Base-by-base conservation (phyloP, 352 stramenopile genomes). In the Thalassiosira exigua region DNA sequence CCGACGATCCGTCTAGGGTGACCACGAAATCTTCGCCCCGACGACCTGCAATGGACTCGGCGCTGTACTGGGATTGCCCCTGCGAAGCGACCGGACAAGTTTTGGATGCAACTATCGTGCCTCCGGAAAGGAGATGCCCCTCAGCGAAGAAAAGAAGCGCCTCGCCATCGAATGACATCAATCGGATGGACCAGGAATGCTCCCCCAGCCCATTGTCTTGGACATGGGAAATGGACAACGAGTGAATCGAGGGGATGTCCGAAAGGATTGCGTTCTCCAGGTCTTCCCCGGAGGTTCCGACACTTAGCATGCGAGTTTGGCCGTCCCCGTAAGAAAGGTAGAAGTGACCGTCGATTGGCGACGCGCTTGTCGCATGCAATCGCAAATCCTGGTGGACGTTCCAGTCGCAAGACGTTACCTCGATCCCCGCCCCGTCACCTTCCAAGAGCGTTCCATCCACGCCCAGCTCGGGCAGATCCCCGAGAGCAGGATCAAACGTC, bases 401-500 rank as follows among this genome's bases (percentile, higher is more conserved):
- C 29, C 85, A 91, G 60, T 97, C 91, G 61, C 95, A 98, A 3
- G 92, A 88, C 7, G 91, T 97, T 5, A 98, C 86, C 7, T 88
- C 90, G 19, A 78, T 58, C 29, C 52, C 64, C 2, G 86, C 79
- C 19, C 69, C 65, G 4, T 68, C 53, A 3, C 85, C 85, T 24
- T 66, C 84, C 14, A 98, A 75, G 3, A 79, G 69, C 0, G 83
- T 84, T 14, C 84, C 80, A 61, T 97, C 76, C 2, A 94, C 84
- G 9, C 51, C 22, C 4, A 95, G 26, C 19, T 80, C 71, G 41
- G 79, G 72, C 42, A 95, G 69, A 79, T 95, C 90, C 41, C 92
- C 92, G 50, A 94, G 72, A 33, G 96, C 94, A 3, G 94, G 87
- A 30, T 94, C 88, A 86, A 98, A 98, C 2, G 94, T 97, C 39